phyloP scores from a whole-genome alignment of 306 rosid species.

The Trifolium repens region DNA sequence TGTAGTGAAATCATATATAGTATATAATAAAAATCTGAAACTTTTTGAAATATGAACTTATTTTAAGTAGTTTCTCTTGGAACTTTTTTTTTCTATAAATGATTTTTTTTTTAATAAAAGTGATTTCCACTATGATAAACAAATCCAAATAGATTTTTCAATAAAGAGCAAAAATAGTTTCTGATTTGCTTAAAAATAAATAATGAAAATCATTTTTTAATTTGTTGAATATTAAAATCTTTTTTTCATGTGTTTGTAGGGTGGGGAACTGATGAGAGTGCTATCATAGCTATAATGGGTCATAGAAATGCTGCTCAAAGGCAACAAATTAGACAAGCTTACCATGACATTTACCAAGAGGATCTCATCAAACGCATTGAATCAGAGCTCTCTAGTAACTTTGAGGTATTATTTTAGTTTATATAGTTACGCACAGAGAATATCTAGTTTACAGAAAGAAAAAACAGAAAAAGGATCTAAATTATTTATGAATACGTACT shows the following conservation, averaged over 20 bases:
- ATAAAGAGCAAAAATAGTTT: too few relatives aligned
- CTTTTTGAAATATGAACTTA: too few relatives aligned
- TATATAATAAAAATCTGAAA: too few relatives aligned
- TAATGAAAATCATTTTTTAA: not conserved
- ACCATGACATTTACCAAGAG: constrained; percentile 42
- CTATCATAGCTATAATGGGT: constrained; percentile 54
- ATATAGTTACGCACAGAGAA: too few relatives aligned
- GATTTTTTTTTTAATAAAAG: too few relatives aligned
- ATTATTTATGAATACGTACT: not conserved
- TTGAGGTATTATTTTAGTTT: constrained; percentile 56
- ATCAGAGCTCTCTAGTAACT: constrained; percentile 69
- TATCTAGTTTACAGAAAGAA: too few relatives aligned
- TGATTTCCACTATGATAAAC: not conserved
- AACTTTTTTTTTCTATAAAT: too few relatives aligned
- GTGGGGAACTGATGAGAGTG: constrained; percentile 84
- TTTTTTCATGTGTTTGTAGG: constrained; percentile 45
- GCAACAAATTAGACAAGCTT: constrained; percentile 63
- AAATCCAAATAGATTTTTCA: too few relatives aligned
- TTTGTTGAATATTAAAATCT: not conserved
- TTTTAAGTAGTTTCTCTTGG: not conserved
- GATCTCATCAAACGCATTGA: constrained; percentile 59
- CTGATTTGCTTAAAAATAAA: not conserved
- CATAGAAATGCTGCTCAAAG: constrained; percentile 66
- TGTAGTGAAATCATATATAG: too few relatives aligned
- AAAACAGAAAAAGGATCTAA: too few relatives aligned